phyloP scores from a whole-genome alignment of 2,329 filamentous ascomycete species.

The Fusarium oligoseptatum region DNA sequence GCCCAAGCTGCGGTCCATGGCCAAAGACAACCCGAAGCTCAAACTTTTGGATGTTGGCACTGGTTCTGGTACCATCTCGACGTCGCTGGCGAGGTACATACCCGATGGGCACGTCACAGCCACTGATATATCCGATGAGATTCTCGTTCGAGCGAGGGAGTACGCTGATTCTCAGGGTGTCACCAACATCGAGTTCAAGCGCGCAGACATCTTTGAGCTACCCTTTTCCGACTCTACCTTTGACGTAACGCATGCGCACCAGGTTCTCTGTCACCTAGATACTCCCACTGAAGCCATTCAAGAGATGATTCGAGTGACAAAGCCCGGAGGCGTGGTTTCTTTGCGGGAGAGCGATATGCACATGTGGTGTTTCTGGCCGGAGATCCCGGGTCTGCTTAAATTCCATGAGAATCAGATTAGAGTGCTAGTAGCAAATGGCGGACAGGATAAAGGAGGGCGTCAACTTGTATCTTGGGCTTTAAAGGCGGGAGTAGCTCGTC shows the following conservation, averaged over 20 bases:
- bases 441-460: conserved; percentile 45
- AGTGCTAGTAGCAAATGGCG: conserved; percentile 42
- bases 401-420: conserved; percentile 43
- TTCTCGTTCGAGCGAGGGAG: conserved; percentile 45
- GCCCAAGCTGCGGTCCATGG: conserved; percentile 51
- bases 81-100: conserved; percentile 56
- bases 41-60: conserved; percentile 63
- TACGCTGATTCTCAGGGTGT: conserved; percentile 42
- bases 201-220: conserved; percentile 50
- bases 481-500: conserved; percentile 40
- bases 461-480: conserved; percentile 48
- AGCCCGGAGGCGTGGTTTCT: conserved; percentile 58
- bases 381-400: conserved; percentile 39
- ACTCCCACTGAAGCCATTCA: conserved; percentile 50
- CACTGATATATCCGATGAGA: conserved; percentile 50
- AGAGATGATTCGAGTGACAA: conserved; percentile 60
- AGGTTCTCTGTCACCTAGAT: conserved; percentile 58
- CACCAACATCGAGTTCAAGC: conserved; percentile 46
- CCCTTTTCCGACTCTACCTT: conserved; percentile 56
- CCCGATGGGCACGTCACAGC: conserved; percentile 54
- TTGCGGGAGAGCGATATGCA: conserved; percentile 48
- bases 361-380: conserved; percentile 49
- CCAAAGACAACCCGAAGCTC: conserved; percentile 47
- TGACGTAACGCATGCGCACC: conserved; percentile 59
- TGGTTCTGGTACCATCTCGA: conserved; percentile 64